A percentile compares a stretch with the other conserved stretches of the same genome.
These are phyloP conservation scores for Aspergillus tubingensis DNA, from an alignment of 2,329 filamentous ascomycete species.

Conservation along the genomic window DNA sequence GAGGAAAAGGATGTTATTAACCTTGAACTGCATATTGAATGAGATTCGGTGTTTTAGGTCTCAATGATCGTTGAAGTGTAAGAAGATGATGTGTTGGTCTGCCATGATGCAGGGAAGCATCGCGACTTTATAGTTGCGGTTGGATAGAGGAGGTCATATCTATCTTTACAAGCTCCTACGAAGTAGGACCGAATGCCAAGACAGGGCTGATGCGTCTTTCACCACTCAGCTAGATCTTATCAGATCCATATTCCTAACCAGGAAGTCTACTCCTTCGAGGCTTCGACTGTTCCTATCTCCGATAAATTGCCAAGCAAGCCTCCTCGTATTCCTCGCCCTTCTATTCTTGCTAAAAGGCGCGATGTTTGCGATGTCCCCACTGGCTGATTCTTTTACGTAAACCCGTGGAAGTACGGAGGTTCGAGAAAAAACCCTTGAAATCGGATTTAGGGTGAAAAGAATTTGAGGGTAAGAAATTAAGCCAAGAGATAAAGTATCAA, in stretches of 20 bases:
- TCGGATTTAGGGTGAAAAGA: no score
- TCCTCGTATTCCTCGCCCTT: background rate
- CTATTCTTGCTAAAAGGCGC: background rate
- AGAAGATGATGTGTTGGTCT: background rate
- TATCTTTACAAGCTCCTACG: background rate
- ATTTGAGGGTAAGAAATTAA: no score
- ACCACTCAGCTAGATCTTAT: conserved; percentile 4
- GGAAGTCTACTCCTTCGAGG: background rate
- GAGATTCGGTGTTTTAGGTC: background rate
- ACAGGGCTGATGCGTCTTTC: background rate
- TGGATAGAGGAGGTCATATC: background rate
- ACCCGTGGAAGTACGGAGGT: background rate
- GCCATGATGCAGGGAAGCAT: background rate
- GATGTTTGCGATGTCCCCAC: background rate
- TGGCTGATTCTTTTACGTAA: background rate
- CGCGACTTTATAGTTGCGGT: background rate
- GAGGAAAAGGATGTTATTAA: background rate
- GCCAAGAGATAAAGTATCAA: no score
- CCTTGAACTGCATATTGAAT: conserved; percentile 1
- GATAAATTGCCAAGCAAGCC: background rate
- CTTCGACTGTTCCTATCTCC: background rate
- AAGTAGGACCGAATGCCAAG: background rate
- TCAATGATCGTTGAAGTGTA: background rate
- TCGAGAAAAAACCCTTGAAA: background rate
- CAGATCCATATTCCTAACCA: conserved; percentile 7